phyloP scores from a whole-genome alignment of 2,329 filamentous ascomycete species.

The Botrytis porri region DNA sequence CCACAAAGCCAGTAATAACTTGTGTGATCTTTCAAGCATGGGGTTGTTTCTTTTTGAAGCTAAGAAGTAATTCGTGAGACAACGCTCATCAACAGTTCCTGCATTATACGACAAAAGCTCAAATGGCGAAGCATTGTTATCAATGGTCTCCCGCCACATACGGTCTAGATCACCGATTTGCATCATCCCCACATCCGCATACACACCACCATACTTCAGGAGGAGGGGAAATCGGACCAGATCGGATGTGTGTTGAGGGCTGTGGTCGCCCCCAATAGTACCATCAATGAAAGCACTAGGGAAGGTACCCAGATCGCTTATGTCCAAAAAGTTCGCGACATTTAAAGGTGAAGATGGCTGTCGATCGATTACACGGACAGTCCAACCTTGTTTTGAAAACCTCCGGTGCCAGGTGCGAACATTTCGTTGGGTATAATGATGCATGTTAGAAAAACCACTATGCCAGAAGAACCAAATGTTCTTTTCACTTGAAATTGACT shows the following conservation, averaged over 20 bases:
- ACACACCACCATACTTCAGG: slow-evolving; percentile 56
- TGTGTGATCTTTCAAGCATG: slow-evolving; percentile 49
- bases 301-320: slow-evolving; percentile 44
- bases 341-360: slow-evolving; percentile 46
- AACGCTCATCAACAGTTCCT: slow-evolving; percentile 39
- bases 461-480: slow-evolving; percentile 61
- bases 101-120: slow-evolving; percentile 49
- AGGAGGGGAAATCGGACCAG: slow-evolving; percentile 56
- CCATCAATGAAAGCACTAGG: slow-evolving; percentile 51
- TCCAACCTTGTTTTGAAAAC: slow-evolving; percentile 51
- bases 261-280: slow-evolving; percentile 49
- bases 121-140: slow-evolving; percentile 45
- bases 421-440: slow-evolving; percentile 51
- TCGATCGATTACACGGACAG: slow-evolving; percentile 50
- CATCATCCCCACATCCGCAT: slow-evolving; percentile 55
- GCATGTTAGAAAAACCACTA: slow-evolving; percentile 47
- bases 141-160: slow-evolving; percentile 51
- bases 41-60: slow-evolving; percentile 43
- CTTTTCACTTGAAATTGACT: slow-evolving; percentile 45
- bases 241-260: slow-evolving; percentile 54
- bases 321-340: slow-evolving; percentile 49
- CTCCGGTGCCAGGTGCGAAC: slow-evolving; percentile 53
- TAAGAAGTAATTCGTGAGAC: slow-evolving; percentile 51
- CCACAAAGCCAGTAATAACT: slow-evolving; percentile 52
- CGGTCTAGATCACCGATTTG: slow-evolving; percentile 55